Percentiles rank a stretch among this genome's conserved stretches.
These are phyloP conservation scores for Fistulinella prunicolor DNA, from an alignment of 768 basidiomycete genomes.

Conservation along the genomic window DNA sequence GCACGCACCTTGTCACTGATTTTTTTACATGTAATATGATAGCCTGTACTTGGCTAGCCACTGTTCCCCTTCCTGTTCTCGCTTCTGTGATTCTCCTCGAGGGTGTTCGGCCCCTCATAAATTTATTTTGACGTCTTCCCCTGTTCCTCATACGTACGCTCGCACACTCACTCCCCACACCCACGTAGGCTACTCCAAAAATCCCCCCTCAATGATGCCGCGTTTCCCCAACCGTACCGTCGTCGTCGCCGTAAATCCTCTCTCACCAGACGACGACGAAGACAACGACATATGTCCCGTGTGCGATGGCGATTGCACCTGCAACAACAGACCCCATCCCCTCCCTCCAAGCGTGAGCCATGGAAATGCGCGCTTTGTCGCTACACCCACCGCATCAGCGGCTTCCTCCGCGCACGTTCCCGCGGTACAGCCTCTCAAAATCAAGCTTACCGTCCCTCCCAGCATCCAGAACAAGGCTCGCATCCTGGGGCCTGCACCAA, in stretches of 20 bases:
- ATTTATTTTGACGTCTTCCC: slow-evolving; percentile 22
- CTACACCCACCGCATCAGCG: slow-evolving; percentile 38
- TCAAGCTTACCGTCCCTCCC: slow-evolving; percentile 66
- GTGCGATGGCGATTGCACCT: slow-evolving; percentile 88
- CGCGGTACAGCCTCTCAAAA: slow-evolving; percentile 51
- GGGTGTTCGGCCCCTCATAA: slow-evolving; percentile 23
- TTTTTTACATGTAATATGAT: slow-evolving; percentile 39
- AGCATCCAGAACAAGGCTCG: slow-evolving; percentile 48
- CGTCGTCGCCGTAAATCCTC: slow-evolving; percentile 42
- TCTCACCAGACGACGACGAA: slow-evolving; percentile 58
- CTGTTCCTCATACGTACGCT: slow-evolving; percentile 23
- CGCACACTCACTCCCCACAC: slow-evolving; percentile 18
- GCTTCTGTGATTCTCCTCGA: slow-evolving; percentile 24
- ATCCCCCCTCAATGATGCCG: slow-evolving; percentile 62
- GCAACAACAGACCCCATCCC: slow-evolving; percentile 46
- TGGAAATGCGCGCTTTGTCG: slow-evolving; percentile 38
- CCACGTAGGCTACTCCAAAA: slow-evolving; percentile 41
- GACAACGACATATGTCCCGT: slow-evolving; percentile 87
- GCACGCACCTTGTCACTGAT: slow-evolving; percentile 32
- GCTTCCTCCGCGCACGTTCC: slow-evolving; percentile 30
- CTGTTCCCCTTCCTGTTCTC: slow-evolving; percentile 10
- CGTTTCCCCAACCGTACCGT: slow-evolving; percentile 67
- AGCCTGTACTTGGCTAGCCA: slow-evolving; percentile 12
- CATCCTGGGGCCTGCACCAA: slow-evolving; percentile 23
- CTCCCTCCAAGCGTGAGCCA: slow-evolving; percentile 29